phyloP scores from a whole-genome alignment of 192 early-diverging fungal genomes.

The Phlyctochytrium planicorne region DNA sequence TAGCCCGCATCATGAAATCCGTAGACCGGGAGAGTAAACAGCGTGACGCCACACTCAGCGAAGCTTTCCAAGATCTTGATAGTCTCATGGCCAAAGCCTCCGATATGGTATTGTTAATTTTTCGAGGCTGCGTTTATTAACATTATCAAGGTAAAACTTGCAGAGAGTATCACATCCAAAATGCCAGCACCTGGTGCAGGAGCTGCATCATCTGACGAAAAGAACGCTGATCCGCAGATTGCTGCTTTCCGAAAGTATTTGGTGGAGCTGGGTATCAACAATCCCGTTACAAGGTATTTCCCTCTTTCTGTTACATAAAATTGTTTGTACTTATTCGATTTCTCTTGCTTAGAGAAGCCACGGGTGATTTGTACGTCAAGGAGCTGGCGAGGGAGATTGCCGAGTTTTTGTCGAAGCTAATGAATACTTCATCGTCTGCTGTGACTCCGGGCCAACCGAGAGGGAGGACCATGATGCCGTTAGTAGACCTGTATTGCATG shows the following conservation, averaged over 20 bases:
- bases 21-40: constrained; percentile 66
- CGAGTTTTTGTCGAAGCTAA: constrained; percentile 73
- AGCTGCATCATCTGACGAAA: constrained; percentile 45
- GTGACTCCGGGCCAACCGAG: too few species aligned
- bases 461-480: constrained; percentile 70
- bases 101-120: constrained; percentile 68
- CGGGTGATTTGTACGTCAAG: constrained; percentile 82
- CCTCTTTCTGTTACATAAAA: background rate
- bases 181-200: constrained; percentile 37
- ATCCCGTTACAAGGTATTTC: constrained; percentile 81
- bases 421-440: constrained; percentile 57
- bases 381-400: constrained; percentile 85
- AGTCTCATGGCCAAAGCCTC: constrained; percentile 83
- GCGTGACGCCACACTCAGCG: constrained; percentile 66
- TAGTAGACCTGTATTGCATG: constrained; percentile 90
- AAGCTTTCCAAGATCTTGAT: constrained; percentile 88
- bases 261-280: constrained; percentile 85
- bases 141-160: constrained; percentile 54
- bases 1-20: constrained; percentile 63
- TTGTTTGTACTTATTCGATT: background rate
- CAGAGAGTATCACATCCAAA: constrained; percentile 63
- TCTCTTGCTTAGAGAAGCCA: constrained; percentile 61
- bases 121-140: constrained; percentile 22
- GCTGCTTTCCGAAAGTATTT: constrained; percentile 66
- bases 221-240: too few species aligned